phyloP scores from a whole-genome alignment of 2,329 filamentous ascomycete genomes.

The Peltaster fructicola region DNA sequence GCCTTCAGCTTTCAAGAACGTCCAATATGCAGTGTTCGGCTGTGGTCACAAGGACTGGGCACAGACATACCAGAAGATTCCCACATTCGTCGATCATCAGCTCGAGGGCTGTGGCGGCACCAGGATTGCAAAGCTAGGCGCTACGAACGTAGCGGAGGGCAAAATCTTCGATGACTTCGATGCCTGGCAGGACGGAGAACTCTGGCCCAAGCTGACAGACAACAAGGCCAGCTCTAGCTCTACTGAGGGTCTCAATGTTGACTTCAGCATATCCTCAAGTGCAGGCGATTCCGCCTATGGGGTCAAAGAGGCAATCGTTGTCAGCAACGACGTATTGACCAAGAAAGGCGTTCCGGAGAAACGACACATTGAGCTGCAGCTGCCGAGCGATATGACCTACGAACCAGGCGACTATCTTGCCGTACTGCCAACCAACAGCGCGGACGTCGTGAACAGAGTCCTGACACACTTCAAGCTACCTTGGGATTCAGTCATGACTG shows the following conservation, averaged over 20 bases:
- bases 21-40: constrained; percentile 23
- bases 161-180: constrained; percentile 24
- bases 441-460: constrained; percentile 41
- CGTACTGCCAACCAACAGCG: constrained; percentile 35
- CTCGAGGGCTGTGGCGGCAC: constrained; percentile 16
- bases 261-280: too few relatives aligned
- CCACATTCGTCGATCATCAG: constrained; percentile 17
- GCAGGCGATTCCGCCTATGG: too few relatives aligned
- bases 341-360: too few relatives aligned
- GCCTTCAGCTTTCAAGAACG: constrained; percentile 12
- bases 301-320: too few relatives aligned
- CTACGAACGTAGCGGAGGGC: constrained; percentile 21
- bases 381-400: constrained; percentile 37
- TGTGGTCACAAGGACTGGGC: constrained; percentile 24
- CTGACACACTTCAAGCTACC: constrained; percentile 48
- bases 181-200: constrained; percentile 19
- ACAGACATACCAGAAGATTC: constrained; percentile 22
- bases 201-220: too few relatives aligned
- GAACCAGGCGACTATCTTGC: constrained; percentile 33
- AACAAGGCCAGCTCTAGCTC: too few relatives aligned
- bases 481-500: constrained; percentile 40
- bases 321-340: too few relatives aligned
- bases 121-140: constrained; percentile 17
- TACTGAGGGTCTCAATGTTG: too few relatives aligned
- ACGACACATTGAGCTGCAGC: constrained; percentile 28